Conservation (phyloP, 495 filamentous ascomycete species). For the Cercophora newfieldiana region DNA sequence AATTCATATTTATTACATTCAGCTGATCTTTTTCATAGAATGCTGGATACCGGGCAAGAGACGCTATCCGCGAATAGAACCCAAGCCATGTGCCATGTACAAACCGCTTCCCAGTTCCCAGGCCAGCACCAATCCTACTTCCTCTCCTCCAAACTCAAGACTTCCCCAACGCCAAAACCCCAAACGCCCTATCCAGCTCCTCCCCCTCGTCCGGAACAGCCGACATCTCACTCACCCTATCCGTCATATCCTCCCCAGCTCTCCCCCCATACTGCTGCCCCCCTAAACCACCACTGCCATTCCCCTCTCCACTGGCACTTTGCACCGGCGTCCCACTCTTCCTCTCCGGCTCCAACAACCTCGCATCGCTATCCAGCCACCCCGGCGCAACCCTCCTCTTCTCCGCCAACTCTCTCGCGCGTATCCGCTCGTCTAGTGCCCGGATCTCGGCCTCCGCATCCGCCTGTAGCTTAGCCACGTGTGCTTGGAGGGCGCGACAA, state of each 20-base stretch:
- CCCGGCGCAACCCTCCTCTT: conserved; percentile 89
- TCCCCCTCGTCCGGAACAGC: conserved; percentile 62
- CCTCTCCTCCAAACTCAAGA: background rate
- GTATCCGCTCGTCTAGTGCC: conserved; percentile 69
- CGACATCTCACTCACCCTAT: conserved; percentile 45
- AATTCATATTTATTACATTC: too few relatives aligned
- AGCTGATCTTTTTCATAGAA: too few relatives aligned
- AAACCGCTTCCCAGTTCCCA: background rate
- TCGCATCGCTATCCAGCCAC: conserved; percentile 88
- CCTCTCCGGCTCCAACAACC: conserved; percentile 74
- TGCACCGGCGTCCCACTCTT: conserved; percentile 23
- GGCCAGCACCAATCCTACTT: too few relatives aligned
- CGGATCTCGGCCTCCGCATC: conserved; percentile 65
- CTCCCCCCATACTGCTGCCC: conserved; percentile 21
- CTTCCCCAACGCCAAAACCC: conserved; percentile 53
- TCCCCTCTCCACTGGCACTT: background rate
- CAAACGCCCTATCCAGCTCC: conserved; percentile 89
- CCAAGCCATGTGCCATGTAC: too few relatives aligned
- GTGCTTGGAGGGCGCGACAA: conserved; percentile 72
- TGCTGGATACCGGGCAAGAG: too few relatives aligned
- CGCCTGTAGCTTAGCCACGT: conserved; percentile 62
- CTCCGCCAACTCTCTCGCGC: conserved; percentile 81
- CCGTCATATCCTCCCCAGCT: conserved; percentile 24
- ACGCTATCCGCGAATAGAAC: too few relatives aligned
- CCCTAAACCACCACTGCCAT: background rate